A percentile compares a stretch with the other conserved stretches of the same genome.
Conservation (phyloP, 192 early-diverging fungal genomes). For the Irineochytrium annulatum region DNA sequence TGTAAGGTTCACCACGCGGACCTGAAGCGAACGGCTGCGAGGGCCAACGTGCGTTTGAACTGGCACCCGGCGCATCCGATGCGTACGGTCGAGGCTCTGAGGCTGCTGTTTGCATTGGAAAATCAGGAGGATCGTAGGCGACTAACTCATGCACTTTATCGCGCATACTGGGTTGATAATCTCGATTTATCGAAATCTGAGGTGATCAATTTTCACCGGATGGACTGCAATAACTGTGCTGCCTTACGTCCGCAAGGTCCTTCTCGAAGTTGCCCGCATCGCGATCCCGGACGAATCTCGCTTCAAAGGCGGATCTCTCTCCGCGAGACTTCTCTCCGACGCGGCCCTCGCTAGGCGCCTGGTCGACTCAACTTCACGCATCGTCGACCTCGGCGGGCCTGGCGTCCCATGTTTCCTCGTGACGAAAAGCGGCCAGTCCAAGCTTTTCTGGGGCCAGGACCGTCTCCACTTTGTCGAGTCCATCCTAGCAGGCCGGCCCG, state of each 20-base stretch:
- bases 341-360: not conserved
- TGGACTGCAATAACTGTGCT: too few relatives aligned
- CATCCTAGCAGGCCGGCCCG: not conserved
- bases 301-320: not conserved
- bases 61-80: slow-evolving; percentile 23
- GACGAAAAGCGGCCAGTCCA: not conserved
- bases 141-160: slow-evolving; percentile 13
- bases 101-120: slow-evolving; percentile 5
- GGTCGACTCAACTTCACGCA: not conserved
- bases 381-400: slow-evolving; percentile 20
- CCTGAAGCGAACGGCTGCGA: slow-evolving; percentile 1
- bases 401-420: slow-evolving; percentile 25
- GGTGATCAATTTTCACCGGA: too few relatives aligned
- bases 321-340: not conserved
- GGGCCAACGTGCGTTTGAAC: not conserved
- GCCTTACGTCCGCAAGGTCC: slow-evolving; percentile 9
- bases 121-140: slow-evolving; percentile 4
- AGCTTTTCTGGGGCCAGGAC: slow-evolving; percentile 25
- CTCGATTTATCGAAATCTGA: slow-evolving; percentile 12
- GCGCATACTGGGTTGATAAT: slow-evolving; percentile 26
- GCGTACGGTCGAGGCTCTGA: slow-evolving; percentile 13
- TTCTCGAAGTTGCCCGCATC: slow-evolving; percentile 5
- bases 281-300: not conserved
- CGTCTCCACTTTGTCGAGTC: slow-evolving; percentile 26
- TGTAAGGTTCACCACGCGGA: slow-evolving; percentile 2